phyloP scores from a whole-genome alignment of 768 basidiomycete species.

The Pleurotus ostreatus region DNA sequence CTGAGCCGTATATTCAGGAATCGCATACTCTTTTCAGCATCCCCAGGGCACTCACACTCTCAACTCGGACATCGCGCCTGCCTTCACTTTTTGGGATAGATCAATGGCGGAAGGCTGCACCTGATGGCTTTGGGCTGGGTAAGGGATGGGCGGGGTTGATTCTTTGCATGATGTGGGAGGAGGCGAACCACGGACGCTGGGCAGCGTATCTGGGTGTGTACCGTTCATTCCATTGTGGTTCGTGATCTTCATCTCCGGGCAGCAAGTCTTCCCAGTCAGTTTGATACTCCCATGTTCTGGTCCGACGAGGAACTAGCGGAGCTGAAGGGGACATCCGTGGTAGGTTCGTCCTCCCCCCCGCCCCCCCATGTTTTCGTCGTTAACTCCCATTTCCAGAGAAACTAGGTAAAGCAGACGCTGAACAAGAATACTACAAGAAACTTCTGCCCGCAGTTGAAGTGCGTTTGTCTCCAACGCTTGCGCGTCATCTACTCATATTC shows the following conservation, averaged over 20 bases:
- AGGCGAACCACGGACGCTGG: conserved; percentile 59
- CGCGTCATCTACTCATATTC: neutral
- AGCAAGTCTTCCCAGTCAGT: conserved; percentile 67
- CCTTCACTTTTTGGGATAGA: conserved; percentile 52
- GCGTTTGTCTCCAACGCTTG: conserved; percentile 12
- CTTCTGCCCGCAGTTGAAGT: conserved; percentile 73
- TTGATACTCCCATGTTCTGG: conserved; percentile 98
- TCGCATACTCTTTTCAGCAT: conserved; percentile 77
- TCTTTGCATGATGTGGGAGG: conserved; percentile 96
- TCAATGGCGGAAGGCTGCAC: conserved; percentile 56
- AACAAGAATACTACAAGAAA: conserved; percentile 62
- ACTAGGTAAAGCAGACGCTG: conserved; percentile 81
- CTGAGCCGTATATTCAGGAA: conserved; percentile 38
- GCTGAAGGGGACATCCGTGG: conserved; percentile 80
- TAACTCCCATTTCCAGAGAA: conserved; percentile 50
- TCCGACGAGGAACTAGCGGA: conserved; percentile 63
- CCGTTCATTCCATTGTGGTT: neutral
- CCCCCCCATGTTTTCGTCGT: neutral
- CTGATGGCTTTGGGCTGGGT: conserved; percentile 31
- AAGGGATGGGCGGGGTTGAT: conserved; percentile 87
- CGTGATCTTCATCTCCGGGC: conserved; percentile 6
- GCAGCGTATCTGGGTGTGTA: conserved; percentile 62
- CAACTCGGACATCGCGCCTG: conserved; percentile 70
- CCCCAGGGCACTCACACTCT: conserved; percentile 74
- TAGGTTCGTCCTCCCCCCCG: no score